Evolutionary conservation across 495 filamentous ascomycete species (phyloP).

Genomic region (Xylaria longipes): DNA sequence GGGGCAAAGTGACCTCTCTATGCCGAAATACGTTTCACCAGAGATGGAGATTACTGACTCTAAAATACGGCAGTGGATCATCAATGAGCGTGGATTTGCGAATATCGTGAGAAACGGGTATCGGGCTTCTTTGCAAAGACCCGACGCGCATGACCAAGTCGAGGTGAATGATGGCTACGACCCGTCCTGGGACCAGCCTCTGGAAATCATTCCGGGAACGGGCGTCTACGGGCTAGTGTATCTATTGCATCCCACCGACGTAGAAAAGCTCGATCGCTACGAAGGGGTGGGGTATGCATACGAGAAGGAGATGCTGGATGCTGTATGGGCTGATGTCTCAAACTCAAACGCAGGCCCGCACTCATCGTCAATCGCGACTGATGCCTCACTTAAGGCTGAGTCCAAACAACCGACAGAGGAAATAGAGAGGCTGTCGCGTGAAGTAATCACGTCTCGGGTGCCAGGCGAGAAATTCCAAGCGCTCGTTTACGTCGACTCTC

Average conservation of each 20-base stretch:
- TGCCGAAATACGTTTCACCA: background rate
- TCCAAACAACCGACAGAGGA: background rate
- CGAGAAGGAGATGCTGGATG: constrained; percentile 38
- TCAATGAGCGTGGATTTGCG: constrained; percentile 52
- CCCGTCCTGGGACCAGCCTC: background rate
- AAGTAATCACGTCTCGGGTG: background rate
- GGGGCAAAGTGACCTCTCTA: background rate
- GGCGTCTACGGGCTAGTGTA: constrained; percentile 52
- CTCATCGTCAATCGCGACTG: background rate
- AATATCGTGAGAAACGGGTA: constrained; percentile 40
- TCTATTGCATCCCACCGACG: constrained; percentile 41
- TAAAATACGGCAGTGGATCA: constrained; percentile 41
- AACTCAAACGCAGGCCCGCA: background rate
- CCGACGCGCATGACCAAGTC: background rate
- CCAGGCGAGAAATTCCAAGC: constrained; percentile 29
- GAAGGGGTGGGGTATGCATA: constrained; percentile 49
- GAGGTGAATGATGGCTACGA: background rate
- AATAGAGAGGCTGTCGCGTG: background rate
- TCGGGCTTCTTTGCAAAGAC: background rate
- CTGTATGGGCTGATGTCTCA: constrained; percentile 28
- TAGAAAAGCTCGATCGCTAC: constrained; percentile 40
- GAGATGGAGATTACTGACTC: background rate
- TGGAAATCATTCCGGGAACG: background rate
- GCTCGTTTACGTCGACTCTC: constrained; percentile 49
- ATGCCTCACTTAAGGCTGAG: background rate